Percentiles rank a stretch among this genome's conserved stretches.
These are phyloP conservation scores for Schizochytrium sp. DNA, from an alignment of 108 stramenopile species.

Conservation along the genomic window DNA sequence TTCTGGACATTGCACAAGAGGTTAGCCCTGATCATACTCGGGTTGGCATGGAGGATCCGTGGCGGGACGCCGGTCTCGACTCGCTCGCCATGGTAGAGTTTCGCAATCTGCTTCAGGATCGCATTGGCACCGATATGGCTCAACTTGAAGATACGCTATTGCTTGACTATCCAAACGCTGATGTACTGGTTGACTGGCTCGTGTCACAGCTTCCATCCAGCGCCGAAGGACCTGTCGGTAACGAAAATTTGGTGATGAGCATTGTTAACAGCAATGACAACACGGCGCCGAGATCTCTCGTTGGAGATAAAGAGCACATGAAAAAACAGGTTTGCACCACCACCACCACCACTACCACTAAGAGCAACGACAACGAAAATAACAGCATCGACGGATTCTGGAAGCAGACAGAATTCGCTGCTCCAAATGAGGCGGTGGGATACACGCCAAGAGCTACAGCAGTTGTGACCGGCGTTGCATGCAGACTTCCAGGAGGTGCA, in stretches of 20 bases:
- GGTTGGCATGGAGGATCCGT: neutral
- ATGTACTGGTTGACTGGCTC: neutral
- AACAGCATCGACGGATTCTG: no score
- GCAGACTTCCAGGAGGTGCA: neutral
- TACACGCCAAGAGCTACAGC: no score
- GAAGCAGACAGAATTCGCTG: no score
- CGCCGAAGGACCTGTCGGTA: neutral
- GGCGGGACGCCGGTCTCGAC: slow-evolving; percentile 13
- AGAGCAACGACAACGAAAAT: no score
- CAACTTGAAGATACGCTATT: neutral
- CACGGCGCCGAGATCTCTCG: no score
- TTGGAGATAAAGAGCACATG: no score
- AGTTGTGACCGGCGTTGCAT: neutral
- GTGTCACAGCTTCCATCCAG: neutral
- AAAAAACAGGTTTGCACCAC: no score
- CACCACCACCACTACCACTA: no score
- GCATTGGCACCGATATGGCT: neutral
- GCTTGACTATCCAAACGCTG: slow-evolving; percentile 22
- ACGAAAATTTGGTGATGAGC: no score
- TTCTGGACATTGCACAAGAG: neutral
- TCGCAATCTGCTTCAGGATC: neutral
- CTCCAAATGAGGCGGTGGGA: no score
- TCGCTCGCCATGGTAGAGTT: slow-evolving; percentile 18
- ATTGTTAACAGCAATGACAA: no score
- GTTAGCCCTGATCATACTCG: neutral